Base-by-base conservation (phyloP, 768 basidiomycete genomes). In the Boletellus emodensis region DNA sequence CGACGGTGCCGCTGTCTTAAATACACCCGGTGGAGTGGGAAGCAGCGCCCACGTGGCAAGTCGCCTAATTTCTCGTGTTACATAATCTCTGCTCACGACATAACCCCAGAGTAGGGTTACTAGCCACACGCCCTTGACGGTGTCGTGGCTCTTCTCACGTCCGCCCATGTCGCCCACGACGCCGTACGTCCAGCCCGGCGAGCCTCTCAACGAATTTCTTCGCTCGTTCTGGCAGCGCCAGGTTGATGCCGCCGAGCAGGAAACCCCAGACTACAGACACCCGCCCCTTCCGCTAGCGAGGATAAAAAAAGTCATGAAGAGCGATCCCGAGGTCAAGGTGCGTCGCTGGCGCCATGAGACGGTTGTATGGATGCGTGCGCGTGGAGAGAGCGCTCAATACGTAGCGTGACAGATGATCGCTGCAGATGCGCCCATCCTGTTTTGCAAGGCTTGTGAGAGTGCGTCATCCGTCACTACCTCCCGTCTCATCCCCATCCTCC, bases 271-370 rank as follows among this genome's bases (percentile, higher is more conserved):
- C 69, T 90, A 89, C 58, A 75, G 87, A 46, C 90, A 94, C 62
- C 90, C 90, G 2, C 85, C 90, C 6, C 74, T 98, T 11, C 95
- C 95, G 4, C 74, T 99, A 28, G 96, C 96, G 15, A 76, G 96
- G 65, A 96, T 98, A 62, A 98, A 97, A 77, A 98, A 97, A 69
- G 95, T 97, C 50, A 96, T 97, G 91, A 97, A 98, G 77, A 94
- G 88, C 67, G 93, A 94, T 72, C 90, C 92, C 3, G 92, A 94
- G 60, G 92, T 97, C 56, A 94, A 94, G 81, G 93, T 95, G 65
- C 63, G 82, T 64, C 24, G 24, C 24, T 24, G 24, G 24, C 24
- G 24, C 24, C 24, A 24, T 24, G 24, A 6, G 28, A 3, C 4
- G 41, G n/a, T 17, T 26, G 17, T 30, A 26, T 26, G 28, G 15